phyloP scores from a whole-genome alignment of 2,329 filamentous ascomycete genomes.

The Fusarium burgessii region DNA sequence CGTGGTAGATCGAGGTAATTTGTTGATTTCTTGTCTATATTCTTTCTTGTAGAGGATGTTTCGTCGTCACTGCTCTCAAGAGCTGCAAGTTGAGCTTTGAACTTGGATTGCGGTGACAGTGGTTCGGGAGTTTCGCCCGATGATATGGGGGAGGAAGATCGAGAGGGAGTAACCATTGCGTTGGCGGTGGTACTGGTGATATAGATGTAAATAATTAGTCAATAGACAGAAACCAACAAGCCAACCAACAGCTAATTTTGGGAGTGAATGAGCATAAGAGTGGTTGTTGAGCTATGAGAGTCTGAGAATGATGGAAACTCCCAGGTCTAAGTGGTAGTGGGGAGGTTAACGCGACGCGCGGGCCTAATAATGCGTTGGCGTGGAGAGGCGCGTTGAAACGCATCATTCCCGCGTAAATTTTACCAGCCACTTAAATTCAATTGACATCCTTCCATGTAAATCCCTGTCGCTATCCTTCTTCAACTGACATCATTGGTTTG shows the following conservation, averaged over 20 bases:
- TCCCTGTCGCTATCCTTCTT: neutral
- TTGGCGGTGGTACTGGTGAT: constrained; percentile 18
- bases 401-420: constrained; percentile 34
- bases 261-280: constrained; percentile 10
- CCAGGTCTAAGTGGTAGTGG: constrained; percentile 42
- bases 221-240: neutral
- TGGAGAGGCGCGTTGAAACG: constrained; percentile 44
- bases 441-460: constrained; percentile 16
- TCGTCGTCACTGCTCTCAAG: constrained; percentile 65
- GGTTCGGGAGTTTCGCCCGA: constrained; percentile 58
- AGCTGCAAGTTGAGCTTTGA: constrained; percentile 64
- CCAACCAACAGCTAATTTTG: neutral
- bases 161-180: constrained; percentile 60
- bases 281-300: constrained; percentile 15
- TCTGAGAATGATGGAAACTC: constrained; percentile 1
- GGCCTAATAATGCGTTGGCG: constrained; percentile 37
- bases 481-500: constrained; percentile 1
- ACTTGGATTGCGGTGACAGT: constrained; percentile 66
- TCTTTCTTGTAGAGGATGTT: constrained; percentile 27
- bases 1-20: constrained; percentile 13
- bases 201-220: too few relatives aligned
- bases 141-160: constrained; percentile 59
- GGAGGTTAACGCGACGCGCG: constrained; percentile 51
- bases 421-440: constrained; percentile 8
- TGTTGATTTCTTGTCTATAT: constrained; percentile 18